These are phyloP conservation scores for Pleurotus cornucopiae DNA, from an alignment of 768 basidiomycete genomes.

Conservation along the genomic window DNA sequence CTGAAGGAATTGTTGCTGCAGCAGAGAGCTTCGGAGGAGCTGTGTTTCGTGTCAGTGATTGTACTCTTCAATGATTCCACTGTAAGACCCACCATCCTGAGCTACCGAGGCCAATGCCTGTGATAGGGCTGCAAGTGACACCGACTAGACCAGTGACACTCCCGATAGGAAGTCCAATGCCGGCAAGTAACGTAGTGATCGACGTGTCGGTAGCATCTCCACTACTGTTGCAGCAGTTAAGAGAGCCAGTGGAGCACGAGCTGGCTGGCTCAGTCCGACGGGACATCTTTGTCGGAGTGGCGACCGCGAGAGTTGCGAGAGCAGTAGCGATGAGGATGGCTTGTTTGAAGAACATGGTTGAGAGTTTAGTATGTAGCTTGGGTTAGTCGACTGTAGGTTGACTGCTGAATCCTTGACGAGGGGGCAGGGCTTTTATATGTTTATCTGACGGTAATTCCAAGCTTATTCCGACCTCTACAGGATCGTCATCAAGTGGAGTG, in stretches of 20 bases:
- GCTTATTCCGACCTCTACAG: no score
- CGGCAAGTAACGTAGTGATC: slow-evolving; percentile 14
- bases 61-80: neutral
- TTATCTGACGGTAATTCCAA: neutral
- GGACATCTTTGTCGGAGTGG: slow-evolving; percentile 14
- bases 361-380: neutral
- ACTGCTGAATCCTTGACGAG: neutral
- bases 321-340: neutral
- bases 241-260: slow-evolving; percentile 22
- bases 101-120: slow-evolving; percentile 20
- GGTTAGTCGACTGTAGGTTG: neutral
- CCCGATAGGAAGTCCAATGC: slow-evolving; percentile 20
- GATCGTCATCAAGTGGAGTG: no score
- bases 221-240: slow-evolving; percentile 24
- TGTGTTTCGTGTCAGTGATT: slow-evolving; percentile 10
- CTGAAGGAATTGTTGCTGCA: slow-evolving; percentile 24
- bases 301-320: slow-evolving; percentile 16
- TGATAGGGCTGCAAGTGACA: slow-evolving; percentile 27
- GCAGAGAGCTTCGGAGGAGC: slow-evolving; percentile 22
- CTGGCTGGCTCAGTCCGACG: slow-evolving; percentile 3
- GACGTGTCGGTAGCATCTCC: slow-evolving; percentile 15
- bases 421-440: neutral
- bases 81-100: slow-evolving; percentile 16
- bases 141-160: slow-evolving; percentile 17
- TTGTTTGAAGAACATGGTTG: neutral